phyloP scores from a whole-genome alignment of 805 yeast genomes.

The Candida gorgasii region DNA sequence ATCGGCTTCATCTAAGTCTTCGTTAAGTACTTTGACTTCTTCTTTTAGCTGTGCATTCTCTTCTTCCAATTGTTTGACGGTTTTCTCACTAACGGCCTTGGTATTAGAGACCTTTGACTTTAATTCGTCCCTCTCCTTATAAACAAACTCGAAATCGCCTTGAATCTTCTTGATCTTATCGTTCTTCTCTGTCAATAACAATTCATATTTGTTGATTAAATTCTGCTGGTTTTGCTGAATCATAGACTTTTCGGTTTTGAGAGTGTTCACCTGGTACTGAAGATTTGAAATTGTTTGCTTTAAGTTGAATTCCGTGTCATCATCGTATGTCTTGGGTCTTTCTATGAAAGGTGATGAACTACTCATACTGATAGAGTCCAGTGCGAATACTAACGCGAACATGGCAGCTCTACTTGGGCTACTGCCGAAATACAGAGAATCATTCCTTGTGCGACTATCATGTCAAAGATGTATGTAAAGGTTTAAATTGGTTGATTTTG shows the following conservation, averaged over 20 bases:
- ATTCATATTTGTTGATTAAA: constrained; percentile 26
- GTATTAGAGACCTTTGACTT: constrained; percentile 34
- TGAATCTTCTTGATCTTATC: constrained; percentile 34
- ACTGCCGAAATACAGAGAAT: too few relatives aligned
- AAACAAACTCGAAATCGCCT: constrained; percentile 36
- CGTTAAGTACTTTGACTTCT: constrained; percentile 16
- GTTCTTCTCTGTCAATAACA: constrained; percentile 29
- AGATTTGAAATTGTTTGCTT: constrained; percentile 25
- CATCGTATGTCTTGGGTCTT: constrained; percentile 17
- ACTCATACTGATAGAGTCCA: too few relatives aligned
- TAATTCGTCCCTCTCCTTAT: constrained; percentile 32
- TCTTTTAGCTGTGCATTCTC: constrained; percentile 21
- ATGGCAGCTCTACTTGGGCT: too few relatives aligned
- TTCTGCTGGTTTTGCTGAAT: constrained; percentile 29
- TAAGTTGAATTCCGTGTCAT: constrained; percentile 18
- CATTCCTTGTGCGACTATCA: constrained; percentile 6
- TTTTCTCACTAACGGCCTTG: constrained; percentile 23
- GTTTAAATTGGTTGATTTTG: background rate
- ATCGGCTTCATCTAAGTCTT: constrained; percentile 15
- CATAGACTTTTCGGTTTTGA: constrained; percentile 36
- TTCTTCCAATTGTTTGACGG: constrained; percentile 19
- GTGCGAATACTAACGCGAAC: too few relatives aligned
- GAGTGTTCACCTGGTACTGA: constrained; percentile 33
- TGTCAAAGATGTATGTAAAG: constrained; percentile 55
- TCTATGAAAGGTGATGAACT: constrained; percentile 32